Percentiles rank a stretch among this genome's conserved stretches.
Evolutionary conservation across 148 eudicot genomes (phyloP).

Genomic region (Chenopodium album): DNA sequence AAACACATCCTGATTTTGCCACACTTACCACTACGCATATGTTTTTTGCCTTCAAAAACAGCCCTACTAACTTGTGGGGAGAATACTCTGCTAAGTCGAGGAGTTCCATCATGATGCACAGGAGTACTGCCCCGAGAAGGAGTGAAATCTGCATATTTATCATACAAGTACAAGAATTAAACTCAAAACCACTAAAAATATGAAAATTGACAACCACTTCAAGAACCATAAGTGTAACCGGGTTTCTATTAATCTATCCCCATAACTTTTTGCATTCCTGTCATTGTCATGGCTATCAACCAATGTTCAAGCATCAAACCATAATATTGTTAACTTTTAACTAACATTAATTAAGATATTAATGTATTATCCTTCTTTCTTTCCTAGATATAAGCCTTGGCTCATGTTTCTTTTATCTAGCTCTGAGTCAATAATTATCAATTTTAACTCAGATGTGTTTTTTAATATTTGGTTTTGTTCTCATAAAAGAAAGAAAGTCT

Average conservation of each 20-base stretch:
- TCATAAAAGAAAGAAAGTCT: too few relatives aligned
- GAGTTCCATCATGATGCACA: conserved; percentile 45
- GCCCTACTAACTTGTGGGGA: conserved; percentile 36
- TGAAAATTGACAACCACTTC: not conserved
- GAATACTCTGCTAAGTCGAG: conserved; percentile 25
- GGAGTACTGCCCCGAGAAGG: conserved; percentile 83
- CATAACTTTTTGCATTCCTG: not conserved
- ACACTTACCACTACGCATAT: conserved; percentile 27
- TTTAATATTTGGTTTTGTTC: too few relatives aligned
- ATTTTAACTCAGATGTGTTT: too few relatives aligned
- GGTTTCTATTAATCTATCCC: not conserved
- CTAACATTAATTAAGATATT: not conserved
- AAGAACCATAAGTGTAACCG: not conserved
- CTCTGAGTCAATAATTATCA: too few relatives aligned
- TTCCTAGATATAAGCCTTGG: too few relatives aligned
- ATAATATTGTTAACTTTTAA: too few relatives aligned
- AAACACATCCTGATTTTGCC: not conserved
- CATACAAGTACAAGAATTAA: not conserved
- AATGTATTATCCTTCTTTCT: not conserved
- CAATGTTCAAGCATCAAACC: not conserved
- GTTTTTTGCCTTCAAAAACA: conserved; percentile 29
- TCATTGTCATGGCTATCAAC: too few relatives aligned
- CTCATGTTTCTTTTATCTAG: too few relatives aligned
- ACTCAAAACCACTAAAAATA: not conserved
- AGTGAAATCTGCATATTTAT: conserved; percentile 62